Evolutionary conservation across 495 filamentous ascomycete species (phyloP).

Genomic region (Aspergillus conjunctus): DNA sequence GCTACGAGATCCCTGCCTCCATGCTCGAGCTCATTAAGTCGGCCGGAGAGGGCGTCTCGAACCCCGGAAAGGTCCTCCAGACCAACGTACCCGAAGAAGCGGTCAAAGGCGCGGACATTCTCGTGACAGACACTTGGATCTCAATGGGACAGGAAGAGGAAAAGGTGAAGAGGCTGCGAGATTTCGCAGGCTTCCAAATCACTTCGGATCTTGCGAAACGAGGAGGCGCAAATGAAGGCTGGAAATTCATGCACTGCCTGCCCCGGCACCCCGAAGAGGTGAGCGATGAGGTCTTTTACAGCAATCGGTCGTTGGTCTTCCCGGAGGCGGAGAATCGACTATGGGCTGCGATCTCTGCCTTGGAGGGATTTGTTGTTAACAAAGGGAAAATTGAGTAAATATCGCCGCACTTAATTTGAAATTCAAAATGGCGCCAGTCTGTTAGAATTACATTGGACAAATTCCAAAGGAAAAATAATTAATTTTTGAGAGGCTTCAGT

Average conservation of each 20-base stretch:
- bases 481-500: too few species aligned
- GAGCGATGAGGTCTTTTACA: constrained; percentile 90
- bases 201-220: constrained; percentile 76
- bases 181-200: constrained; percentile 88
- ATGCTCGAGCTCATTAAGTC: constrained; percentile 71
- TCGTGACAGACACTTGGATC: constrained; percentile 96
- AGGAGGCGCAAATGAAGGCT: constrained; percentile 83
- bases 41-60: constrained; percentile 55
- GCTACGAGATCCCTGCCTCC: constrained; percentile 71
- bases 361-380: constrained; percentile 91
- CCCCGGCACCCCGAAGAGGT: constrained; percentile 96
- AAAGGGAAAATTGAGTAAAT: constrained; percentile 69
- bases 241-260: constrained; percentile 99
- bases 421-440: too few species aligned
- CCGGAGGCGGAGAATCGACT: constrained; percentile 91
- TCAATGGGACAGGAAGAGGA: constrained; percentile 97
- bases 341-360: constrained; percentile 81
- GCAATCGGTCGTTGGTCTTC: constrained; percentile 79
- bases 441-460: too few species aligned
- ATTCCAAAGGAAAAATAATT: too few species aligned
- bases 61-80: constrained; percentile 68
- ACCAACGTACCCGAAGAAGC: constrained; percentile 84
- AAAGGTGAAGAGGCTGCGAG: constrained; percentile 69
- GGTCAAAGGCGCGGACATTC: constrained; percentile 81
- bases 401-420: not conserved